A percentile compares a stretch with the other conserved stretches of the same genome.
These are phyloP conservation scores for Aspergillus tamarii DNA, from an alignment of 2,329 filamentous ascomycete genomes.

Conservation along the genomic window DNA sequence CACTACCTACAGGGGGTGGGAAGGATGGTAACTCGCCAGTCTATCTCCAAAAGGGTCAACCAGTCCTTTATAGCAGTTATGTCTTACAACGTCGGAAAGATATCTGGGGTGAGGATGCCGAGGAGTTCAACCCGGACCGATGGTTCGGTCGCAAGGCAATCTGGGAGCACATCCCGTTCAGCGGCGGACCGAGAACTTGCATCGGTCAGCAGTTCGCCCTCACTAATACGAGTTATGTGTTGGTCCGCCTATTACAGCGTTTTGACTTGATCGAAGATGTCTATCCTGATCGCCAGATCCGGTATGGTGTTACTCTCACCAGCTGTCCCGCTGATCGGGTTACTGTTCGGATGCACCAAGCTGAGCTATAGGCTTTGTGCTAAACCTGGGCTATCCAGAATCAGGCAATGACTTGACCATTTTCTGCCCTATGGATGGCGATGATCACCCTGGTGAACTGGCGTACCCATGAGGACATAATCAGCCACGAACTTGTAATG, in stretches of 20 bases:
- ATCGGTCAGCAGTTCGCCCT: slow-evolving; percentile 80
- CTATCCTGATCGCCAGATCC: not conserved
- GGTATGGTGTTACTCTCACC: not conserved
- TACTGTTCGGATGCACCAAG: not conserved
- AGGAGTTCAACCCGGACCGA: slow-evolving; percentile 65
- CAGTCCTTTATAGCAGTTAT: slow-evolving; percentile 68
- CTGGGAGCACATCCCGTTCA: slow-evolving; percentile 75
- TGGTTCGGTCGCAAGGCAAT: slow-evolving; percentile 67
- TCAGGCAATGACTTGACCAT: too few species aligned
- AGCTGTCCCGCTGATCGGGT: not conserved
- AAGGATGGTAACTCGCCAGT: slow-evolving; percentile 62
- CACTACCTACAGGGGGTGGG: slow-evolving; percentile 59
- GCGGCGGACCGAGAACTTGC: slow-evolving; percentile 72
- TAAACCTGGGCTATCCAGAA: too few species aligned
- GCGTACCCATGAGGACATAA: too few species aligned
- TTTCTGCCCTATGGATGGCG: accelerated
- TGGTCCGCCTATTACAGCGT: slow-evolving; percentile 71
- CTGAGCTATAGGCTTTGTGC: not conserved
- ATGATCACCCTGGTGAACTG: too few species aligned
- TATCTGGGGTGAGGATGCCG: slow-evolving; percentile 50
- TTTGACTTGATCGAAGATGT: slow-evolving; percentile 63
- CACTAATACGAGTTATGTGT: slow-evolving; percentile 68
- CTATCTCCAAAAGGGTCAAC: slow-evolving; percentile 66
- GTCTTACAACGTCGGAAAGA: slow-evolving; percentile 70
- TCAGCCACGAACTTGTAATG: too few species aligned